phyloP scores from a whole-genome alignment of 345 rosid genomes.

The Dipteronia sinensis region DNA sequence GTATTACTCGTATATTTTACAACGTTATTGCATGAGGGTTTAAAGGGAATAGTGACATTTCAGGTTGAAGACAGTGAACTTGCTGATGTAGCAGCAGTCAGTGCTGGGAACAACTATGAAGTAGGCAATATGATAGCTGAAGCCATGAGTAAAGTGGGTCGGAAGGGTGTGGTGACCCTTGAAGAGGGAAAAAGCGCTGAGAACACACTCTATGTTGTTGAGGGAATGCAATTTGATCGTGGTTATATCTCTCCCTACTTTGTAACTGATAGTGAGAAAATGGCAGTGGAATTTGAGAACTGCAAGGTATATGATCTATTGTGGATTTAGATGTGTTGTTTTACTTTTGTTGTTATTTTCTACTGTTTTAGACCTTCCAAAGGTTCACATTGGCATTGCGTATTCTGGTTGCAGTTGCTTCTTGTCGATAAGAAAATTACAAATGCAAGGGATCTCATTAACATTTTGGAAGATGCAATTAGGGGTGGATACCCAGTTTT shows the following conservation, averaged over 20 bases:
- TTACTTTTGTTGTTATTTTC: background rate
- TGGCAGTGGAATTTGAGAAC: slow-evolving; percentile 94
- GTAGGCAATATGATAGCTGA: slow-evolving; percentile 97
- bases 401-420: slow-evolving; percentile 68
- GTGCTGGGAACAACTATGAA: slow-evolving; percentile 97
- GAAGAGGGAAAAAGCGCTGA: slow-evolving; percentile 99
- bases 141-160: slow-evolving; percentile 95
- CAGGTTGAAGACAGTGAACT: slow-evolving; percentile 99
- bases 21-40: background rate
- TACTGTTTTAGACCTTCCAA: background rate
- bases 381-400: background rate
- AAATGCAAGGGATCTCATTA: slow-evolving; percentile 91
- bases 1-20: background rate
- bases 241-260: slow-evolving; percentile 99
- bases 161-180: slow-evolving; percentile 95
- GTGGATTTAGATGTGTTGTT: background rate
- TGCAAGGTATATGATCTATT: slow-evolving; percentile 70
- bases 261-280: slow-evolving; percentile 95
- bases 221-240: slow-evolving; percentile 99
- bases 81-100: slow-evolving; percentile 98
- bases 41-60: slow-evolving; percentile 4
- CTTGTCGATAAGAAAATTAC: slow-evolving; percentile 97
- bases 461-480: slow-evolving; percentile 87
- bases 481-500: slow-evolving; percentile 74
- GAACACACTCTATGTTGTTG: slow-evolving; percentile 92